phyloP scores from a whole-genome alignment of 768 basidiomycete genomes.

The Amanita pallidorosea region DNA sequence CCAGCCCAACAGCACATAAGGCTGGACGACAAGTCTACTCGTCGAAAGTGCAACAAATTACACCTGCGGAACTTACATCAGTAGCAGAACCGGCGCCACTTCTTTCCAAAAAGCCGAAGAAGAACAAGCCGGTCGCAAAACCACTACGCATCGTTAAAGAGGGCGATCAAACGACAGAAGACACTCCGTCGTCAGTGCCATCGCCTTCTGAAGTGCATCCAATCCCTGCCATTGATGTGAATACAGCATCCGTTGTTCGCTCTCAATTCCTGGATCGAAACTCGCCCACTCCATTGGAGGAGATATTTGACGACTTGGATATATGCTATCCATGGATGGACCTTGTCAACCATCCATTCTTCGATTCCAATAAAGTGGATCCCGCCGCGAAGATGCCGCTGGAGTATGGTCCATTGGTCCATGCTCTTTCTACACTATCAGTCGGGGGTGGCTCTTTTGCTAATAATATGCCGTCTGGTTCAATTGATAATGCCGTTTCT shows the following conservation, averaged over 20 bases:
- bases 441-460: conserved; percentile 80
- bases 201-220: conserved; percentile 37
- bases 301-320: conserved; percentile 61
- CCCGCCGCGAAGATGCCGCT: conserved; percentile 73
- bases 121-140: conserved; percentile 57
- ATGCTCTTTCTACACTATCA: conserved; percentile 77
- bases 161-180: conserved; percentile 31
- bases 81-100: conserved; percentile 50
- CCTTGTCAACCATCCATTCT: conserved; percentile 62
- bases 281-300: conserved; percentile 43
- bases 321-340: conserved; percentile 52
- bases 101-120: conserved; percentile 77
- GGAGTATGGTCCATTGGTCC: conserved; percentile 78
- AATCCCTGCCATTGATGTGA: conserved; percentile 22
- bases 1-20: conserved; percentile 4
- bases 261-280: conserved; percentile 48
- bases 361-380: conserved; percentile 60
- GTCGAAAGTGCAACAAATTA: conserved; percentile 3
- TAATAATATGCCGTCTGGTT: conserved; percentile 73
- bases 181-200: conserved; percentile 30
- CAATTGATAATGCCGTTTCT: conserved; percentile 85
- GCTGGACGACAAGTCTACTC: conserved; percentile 12
- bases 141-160: conserved; percentile 49
- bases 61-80: conserved; percentile 17
- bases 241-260: conserved; percentile 46